Evolutionary conservation across 2,329 filamentous ascomycete species (phyloP).

Genomic region (Cordyceps javanica): DNA sequence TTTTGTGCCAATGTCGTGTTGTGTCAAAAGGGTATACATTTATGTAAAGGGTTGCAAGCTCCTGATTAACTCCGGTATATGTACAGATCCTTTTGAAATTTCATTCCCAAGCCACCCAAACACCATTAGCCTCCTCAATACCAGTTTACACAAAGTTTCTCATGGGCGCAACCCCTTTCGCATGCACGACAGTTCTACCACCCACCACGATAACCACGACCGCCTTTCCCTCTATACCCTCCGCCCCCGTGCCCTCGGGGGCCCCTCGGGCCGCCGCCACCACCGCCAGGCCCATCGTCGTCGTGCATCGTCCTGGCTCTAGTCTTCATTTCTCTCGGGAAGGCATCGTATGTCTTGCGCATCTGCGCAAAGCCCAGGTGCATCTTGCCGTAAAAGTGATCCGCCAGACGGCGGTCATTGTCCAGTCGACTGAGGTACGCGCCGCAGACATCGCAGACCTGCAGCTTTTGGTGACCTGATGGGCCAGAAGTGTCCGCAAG

Average conservation of each 20-base stretch:
- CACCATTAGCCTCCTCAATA: slow-evolving; percentile 8
- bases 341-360: slow-evolving; percentile 84
- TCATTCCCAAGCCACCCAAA: neutral
- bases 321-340: slow-evolving; percentile 80
- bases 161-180: neutral
- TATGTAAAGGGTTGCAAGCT: neutral
- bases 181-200: slow-evolving; percentile 30
- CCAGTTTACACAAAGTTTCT: neutral
- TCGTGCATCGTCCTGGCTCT: slow-evolving; percentile 53
- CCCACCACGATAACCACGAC: slow-evolving; percentile 43
- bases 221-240: slow-evolving; percentile 43
- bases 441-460: slow-evolving; percentile 97
- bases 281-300: slow-evolving; percentile 37
- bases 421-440: slow-evolving; percentile 89
- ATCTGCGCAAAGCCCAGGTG: slow-evolving; percentile 97
- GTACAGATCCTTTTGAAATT: neutral
- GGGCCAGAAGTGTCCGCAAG: slow-evolving; percentile 89
- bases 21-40: neutral
- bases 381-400: slow-evolving; percentile 99
- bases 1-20: no score
- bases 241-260: slow-evolving; percentile 36
- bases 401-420: slow-evolving; percentile 87
- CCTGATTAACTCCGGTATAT: neutral
- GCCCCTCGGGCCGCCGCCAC: slow-evolving; percentile 39
- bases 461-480: slow-evolving; percentile 92